Conservation (phyloP, 148 eudicot genomes). For the Chenopodium album region DNA sequence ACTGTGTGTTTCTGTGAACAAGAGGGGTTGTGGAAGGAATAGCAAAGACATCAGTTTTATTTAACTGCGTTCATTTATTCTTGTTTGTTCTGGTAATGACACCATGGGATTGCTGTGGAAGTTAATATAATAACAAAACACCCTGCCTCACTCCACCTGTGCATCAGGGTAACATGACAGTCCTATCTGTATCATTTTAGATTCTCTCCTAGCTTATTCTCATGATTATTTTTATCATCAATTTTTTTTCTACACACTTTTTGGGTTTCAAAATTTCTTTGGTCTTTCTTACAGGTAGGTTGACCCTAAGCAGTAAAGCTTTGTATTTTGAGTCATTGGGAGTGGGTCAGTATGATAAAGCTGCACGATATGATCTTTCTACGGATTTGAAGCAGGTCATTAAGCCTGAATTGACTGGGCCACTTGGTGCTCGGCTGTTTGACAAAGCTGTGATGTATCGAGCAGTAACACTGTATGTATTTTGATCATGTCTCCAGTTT, state of each 20-base stretch:
- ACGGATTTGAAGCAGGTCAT: slow-evolving; percentile 73
- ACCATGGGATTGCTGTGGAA: not conserved
- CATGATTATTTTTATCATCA: not conserved
- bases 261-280: not conserved
- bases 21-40: not conserved
- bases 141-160: not conserved
- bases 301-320: slow-evolving; percentile 72
- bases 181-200: not conserved
- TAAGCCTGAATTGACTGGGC: slow-evolving; percentile 89
- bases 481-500: slow-evolving; percentile 17
- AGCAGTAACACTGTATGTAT: slow-evolving; percentile 59
- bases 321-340: slow-evolving; percentile 83
- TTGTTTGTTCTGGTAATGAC: not conserved
- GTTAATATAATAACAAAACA: not conserved
- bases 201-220: slow-evolving; percentile 1
- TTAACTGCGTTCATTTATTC: not conserved
- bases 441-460: slow-evolving; percentile 95
- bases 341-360: slow-evolving; percentile 75
- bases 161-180: slow-evolving; percentile 11
- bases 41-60: not conserved
- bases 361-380: slow-evolving; percentile 70
- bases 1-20: not conserved
- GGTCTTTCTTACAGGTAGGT: slow-evolving; percentile 54
- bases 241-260: no score
- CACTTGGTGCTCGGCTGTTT: slow-evolving; percentile 86